phyloP scores from a whole-genome alignment of 2,329 filamentous ascomycete genomes.

The Pseudogymnoascus sp. region DNA sequence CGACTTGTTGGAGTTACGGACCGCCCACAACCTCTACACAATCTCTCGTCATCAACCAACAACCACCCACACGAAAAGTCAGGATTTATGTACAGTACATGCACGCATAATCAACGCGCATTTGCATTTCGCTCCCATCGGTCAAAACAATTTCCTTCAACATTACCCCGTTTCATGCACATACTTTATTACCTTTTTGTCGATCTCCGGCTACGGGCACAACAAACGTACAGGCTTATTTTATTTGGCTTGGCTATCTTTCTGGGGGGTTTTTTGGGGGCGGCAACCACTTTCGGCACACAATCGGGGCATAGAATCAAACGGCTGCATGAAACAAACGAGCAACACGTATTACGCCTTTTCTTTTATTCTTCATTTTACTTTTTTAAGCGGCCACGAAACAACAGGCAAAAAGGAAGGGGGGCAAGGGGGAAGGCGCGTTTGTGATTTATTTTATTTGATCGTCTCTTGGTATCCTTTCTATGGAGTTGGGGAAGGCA shows the following conservation, averaged over 20 bases:
- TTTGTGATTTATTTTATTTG: neutral
- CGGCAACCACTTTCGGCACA: neutral
- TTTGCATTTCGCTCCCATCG: neutral
- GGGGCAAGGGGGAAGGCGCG: neutral
- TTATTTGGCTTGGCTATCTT: neutral
- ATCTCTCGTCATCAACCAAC: neutral
- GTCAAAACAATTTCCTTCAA: neutral
- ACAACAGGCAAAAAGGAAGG: neutral
- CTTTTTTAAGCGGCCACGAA: neutral
- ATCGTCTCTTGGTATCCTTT: neutral
- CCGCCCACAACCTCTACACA: neutral
- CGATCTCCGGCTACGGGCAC: neutral
- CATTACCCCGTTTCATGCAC: constrained; percentile 1
- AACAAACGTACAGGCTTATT: neutral
- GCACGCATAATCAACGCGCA: neutral
- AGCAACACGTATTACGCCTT: constrained; percentile 5
- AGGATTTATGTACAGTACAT: neutral
- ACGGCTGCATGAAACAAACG: neutral
- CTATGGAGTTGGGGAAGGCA: neutral
- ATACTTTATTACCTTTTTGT: neutral
- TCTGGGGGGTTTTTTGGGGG: neutral
- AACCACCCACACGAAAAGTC: neutral
- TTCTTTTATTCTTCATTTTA: neutral
- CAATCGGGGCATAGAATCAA: neutral
- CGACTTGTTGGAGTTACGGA: neutral